Evolutionary conservation across 2,329 filamentous ascomycete species (phyloP).

Genomic region (Calycina herbarum): DNA sequence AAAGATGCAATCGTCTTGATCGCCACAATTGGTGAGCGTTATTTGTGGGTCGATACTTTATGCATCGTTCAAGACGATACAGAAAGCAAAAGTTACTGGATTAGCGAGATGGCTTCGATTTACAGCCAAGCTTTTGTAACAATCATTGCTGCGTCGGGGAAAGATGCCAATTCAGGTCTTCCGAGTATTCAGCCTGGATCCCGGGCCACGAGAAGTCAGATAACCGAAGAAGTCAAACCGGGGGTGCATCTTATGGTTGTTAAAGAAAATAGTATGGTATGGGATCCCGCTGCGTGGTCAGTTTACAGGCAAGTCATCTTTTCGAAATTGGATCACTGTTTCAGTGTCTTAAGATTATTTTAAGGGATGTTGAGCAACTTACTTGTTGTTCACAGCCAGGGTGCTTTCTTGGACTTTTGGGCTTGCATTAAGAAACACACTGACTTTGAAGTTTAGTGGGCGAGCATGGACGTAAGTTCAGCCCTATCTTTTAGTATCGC

Average conservation of each 20-base stretch:
- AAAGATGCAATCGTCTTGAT: neutral
- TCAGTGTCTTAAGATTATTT: no score
- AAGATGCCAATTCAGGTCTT: neutral
- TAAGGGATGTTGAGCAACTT: no score
- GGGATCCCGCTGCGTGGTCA: neutral
- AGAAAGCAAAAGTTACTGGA: neutral
- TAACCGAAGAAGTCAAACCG: neutral
- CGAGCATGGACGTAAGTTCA: neutral
- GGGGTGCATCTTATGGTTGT: neutral
- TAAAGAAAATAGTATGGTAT: neutral
- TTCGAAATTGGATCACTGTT: no score
- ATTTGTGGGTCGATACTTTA: neutral
- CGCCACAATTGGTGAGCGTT: neutral
- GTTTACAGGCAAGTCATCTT: neutral
- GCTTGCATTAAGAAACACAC: neutral
- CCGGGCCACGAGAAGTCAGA: neutral
- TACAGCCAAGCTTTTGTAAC: neutral
- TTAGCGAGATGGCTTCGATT: neutral
- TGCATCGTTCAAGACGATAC: neutral
- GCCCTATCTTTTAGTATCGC: neutral
- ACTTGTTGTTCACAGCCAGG: no score
- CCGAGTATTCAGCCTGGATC: neutral
- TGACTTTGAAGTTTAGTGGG: neutral
- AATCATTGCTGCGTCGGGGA: no score
- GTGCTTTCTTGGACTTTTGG: neutral